Percentiles rank a stretch among this genome's conserved stretches.
Conservation (phyloP, 1,284 basidiomycete species). For the Exobasidium rhododendri region DNA sequence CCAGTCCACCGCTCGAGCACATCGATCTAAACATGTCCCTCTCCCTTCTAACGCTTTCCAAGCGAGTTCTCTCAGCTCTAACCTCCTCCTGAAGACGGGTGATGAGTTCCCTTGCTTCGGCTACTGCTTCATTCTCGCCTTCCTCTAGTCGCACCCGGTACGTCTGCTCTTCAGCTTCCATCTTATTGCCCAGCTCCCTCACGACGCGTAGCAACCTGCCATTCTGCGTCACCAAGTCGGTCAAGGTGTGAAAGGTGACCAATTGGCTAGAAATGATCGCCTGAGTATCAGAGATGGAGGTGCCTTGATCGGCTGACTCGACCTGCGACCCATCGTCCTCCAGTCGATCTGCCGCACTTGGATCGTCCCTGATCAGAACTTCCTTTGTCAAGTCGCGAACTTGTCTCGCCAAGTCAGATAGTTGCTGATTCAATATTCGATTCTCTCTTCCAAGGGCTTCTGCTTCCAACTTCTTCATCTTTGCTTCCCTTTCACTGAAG, state of each 20-base stretch:
- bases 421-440: conserved; percentile 64
- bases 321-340: conserved; percentile 60
- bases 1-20: conserved; percentile 57
- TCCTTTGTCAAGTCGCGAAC: conserved; percentile 75
- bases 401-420: conserved; percentile 82
- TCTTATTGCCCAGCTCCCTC: conserved; percentile 60
- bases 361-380: conserved; percentile 74
- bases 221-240: conserved; percentile 82
- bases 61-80: conserved; percentile 66
- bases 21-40: conserved; percentile 79
- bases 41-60: conserved; percentile 78
- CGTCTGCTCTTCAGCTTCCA: conserved; percentile 55
- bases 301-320: conserved; percentile 22
- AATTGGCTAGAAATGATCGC: conserved; percentile 82
- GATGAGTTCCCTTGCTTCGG: conserved; percentile 82
- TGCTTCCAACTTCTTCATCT: conserved; percentile 66
- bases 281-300: conserved; percentile 37
- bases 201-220: conserved; percentile 79
- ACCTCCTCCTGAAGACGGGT: conserved; percentile 73
- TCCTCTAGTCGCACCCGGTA: conserved; percentile 45
- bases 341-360: conserved; percentile 70
- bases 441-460: conserved; percentile 63
- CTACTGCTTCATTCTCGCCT: conserved; percentile 75
- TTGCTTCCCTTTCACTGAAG: conserved; percentile 49
- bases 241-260: conserved; percentile 79